Evolutionary conservation across 192 early-diverging fungal genomes (phyloP).

Genomic region (Rhizoclosmatium sp.): DNA sequence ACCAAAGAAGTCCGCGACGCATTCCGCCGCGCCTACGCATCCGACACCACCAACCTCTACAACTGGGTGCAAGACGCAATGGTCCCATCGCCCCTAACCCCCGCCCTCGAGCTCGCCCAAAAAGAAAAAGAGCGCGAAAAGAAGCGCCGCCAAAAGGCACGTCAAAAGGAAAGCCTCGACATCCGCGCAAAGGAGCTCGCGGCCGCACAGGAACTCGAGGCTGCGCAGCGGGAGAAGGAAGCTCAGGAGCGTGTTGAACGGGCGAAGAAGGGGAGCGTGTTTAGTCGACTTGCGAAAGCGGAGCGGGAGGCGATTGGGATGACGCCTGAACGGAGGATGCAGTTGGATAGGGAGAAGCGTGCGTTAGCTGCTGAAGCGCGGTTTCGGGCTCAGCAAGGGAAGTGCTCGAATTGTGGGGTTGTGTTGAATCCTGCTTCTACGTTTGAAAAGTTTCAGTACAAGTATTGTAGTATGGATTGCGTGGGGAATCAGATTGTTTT

Average conservation of each 20-base stretch:
- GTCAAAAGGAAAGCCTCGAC: conserved; percentile 52
- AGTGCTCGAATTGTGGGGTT: conserved; percentile 71
- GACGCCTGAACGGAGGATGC: conserved; percentile 73
- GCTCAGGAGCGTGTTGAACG: conserved; percentile 64
- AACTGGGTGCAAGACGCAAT: conserved; percentile 75
- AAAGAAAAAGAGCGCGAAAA: conserved; percentile 71
- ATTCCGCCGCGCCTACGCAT: conserved; percentile 74
- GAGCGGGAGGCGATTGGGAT: conserved; percentile 59
- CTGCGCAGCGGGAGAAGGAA: conserved; percentile 50
- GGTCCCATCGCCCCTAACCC: conserved; percentile 77
- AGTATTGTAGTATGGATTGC: conserved; percentile 59
- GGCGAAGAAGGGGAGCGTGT: conserved; percentile 51
- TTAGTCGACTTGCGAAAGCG: conserved; percentile 45
- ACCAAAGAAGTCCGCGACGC: conserved; percentile 75
- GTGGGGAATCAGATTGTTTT: conserved; percentile 37
- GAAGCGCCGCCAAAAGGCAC: conserved; percentile 68
- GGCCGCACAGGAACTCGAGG: conserved; percentile 33
- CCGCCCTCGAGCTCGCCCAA: conserved; percentile 75
- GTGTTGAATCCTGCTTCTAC: conserved; percentile 62
- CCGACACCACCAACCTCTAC: conserved; percentile 49
- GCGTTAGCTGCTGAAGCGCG: conserved; percentile 80
- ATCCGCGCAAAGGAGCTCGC: conserved; percentile 46
- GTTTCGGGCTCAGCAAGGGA: conserved; percentile 55
- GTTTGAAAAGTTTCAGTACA: conserved; percentile 79
- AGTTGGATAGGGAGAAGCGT: conserved; percentile 79